phyloP scores from a whole-genome alignment of 192 early-diverging fungal genomes.

The Obelidium mucronatum region DNA sequence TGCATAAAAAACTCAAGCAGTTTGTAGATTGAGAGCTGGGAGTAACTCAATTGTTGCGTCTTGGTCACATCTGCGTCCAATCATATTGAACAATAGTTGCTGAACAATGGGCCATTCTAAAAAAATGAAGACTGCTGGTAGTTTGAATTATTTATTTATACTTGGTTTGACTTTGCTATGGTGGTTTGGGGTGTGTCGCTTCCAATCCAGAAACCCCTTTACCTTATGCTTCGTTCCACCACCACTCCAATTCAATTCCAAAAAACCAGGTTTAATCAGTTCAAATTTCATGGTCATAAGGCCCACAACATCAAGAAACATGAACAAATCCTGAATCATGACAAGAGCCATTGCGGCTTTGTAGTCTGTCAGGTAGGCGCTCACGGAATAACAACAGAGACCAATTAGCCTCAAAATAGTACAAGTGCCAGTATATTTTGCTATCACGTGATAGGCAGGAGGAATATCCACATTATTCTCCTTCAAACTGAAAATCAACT shows the following conservation, averaged over 20 bases:
- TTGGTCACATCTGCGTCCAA: no score
- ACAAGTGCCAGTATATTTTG: background rate
- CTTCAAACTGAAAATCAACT: background rate
- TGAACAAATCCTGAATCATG: background rate
- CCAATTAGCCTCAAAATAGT: background rate
- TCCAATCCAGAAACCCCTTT: background rate
- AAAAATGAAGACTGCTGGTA: no score
- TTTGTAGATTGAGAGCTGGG: background rate
- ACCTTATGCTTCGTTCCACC: background rate
- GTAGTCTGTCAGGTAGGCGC: background rate
- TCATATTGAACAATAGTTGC: no score
- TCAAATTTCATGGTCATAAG: background rate
- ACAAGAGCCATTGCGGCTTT: background rate
- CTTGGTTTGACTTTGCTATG: no score
- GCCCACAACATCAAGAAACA: background rate
- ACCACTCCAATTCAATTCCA: background rate
- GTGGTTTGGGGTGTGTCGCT: no score
- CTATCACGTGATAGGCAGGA: background rate
- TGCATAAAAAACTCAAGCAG: background rate
- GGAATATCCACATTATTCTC: background rate
- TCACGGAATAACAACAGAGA: background rate
- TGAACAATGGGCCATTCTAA: no score
- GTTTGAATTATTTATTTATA: no score
- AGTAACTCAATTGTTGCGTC: no score
- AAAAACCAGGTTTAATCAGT: background rate